Base-by-base conservation (phyloP, 345 rosid species). In the Geranium brycei region DNA sequence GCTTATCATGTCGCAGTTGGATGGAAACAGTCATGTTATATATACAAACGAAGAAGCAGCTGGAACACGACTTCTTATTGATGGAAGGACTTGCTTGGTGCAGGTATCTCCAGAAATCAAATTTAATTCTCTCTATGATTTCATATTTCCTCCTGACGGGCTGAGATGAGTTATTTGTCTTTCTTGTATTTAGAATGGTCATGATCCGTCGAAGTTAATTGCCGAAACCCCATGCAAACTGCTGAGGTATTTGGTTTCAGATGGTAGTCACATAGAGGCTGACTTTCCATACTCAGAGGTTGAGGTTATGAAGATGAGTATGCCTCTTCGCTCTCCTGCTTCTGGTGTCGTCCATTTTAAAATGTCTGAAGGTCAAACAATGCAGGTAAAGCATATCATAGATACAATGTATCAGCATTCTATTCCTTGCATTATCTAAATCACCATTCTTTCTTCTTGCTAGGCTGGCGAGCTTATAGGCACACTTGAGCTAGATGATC, bases 301-400 rank as follows among this genome's bases (percentile, higher is more conserved):
- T 72, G 99, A 93, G 82, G 99, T 93, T 76, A 93, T 93, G 99
- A 93, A 93, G 82, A 93, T 93, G 99, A 91, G 99, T 59, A 93
- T 93, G 99, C 99, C 99, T 68, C 99, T 93, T 72, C 97, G 91
- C 66, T 93, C 97, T 71, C 99, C 99, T 68, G 96, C 99, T 69
- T 83, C 97, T 51, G 99, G 99, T 72, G 73, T 80, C 64, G 71
- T 93, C 68, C 85, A 76, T 51, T 88, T 93, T 62, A 79, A 80
- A 79, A 80, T 91, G 92, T 84, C 96, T 14, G 97, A 91, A 84
- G 99, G 99, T 78, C 99, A 93, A 84, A 91, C 97, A 66, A 87
- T 93, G 96, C 95, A 88, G 99, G 99, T 93, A 77, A 62, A 59
- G 66, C 30, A 51, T 61, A 41, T 6, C 41, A 35, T 4, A 35